Base-by-base conservation (phyloP, 2,329 filamentous ascomycete species). In the Phyllosticta citriasiana region DNA sequence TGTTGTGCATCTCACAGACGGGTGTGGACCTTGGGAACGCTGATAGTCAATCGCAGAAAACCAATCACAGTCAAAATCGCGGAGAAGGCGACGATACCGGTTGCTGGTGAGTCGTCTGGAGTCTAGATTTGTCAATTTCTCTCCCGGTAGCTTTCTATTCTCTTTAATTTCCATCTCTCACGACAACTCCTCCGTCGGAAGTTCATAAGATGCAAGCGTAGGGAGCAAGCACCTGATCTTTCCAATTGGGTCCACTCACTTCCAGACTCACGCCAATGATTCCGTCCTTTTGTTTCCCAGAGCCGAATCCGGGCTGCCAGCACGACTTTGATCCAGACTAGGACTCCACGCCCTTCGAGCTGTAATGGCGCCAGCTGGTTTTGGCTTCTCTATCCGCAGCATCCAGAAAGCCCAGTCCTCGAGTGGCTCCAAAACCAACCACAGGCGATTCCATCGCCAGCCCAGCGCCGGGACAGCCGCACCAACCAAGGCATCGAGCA, bases 401-500 rank as follows among this genome's bases (percentile, higher is more conserved):
- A 65, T 12, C 66, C 66, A 65, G 57, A 64, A 66, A 2, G 33
- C 30, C 62, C 65, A 65, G 30, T 57, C 59, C 59, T 67, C 66
- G 1, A 66, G 22, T 19, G 60, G 59, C 50, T 47, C 24, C 7
- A 65, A 52, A 8, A 61, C 16, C 25, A 61, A 55, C 35, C 61
- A 25, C 6, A 47, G 10, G 12, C 56, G n/a, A 54, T 60, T 63
- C 3, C 66, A 67, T 5, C 68, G 65, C 75, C 74, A 77, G 0
- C 72, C 74, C 0, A 77, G 25, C 4, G 68, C 59, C 0, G 73
- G 72, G 6, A 77, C 67, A 22, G 69, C 24, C 14, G 70, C 71
- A 0, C 74, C 74, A 0, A 77, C 67, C 1, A 71, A 54, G 0
- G 74, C 75, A 62, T 77, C 74, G 0, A 69, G 64, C 1, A 77